These are phyloP conservation scores for Aspergillus thermomutatus DNA, from an alignment of 2,329 filamentous ascomycete genomes.

Conservation along the genomic window DNA sequence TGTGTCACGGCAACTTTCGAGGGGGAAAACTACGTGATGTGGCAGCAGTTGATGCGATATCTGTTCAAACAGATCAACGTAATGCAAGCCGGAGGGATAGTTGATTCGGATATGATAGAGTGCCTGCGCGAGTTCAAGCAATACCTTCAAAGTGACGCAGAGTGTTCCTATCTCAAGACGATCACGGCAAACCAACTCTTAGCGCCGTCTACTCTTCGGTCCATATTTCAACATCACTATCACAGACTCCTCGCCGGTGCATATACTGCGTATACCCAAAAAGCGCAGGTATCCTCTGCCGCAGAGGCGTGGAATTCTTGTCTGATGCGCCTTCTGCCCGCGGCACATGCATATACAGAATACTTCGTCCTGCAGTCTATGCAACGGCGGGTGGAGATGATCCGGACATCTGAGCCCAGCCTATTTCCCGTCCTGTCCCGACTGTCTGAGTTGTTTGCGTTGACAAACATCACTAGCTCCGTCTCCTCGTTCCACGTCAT, in stretches of 20 bases:
- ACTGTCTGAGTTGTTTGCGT: slow-evolving; percentile 1
- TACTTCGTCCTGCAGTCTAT: slow-evolving; percentile 1
- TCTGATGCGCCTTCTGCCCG: slow-evolving; percentile 1
- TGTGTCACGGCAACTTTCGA: slow-evolving; percentile 5
- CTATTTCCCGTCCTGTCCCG: neutral
- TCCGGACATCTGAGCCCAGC: neutral
- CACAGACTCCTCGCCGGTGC: neutral
- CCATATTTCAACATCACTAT: neutral
- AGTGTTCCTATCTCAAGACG: neutral
- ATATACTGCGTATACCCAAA: neutral
- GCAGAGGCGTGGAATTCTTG: slow-evolving; percentile 4
- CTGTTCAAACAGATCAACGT: slow-evolving; percentile 3
- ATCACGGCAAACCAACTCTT: neutral
- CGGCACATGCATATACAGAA: slow-evolving; percentile 1
- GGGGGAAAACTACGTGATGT: slow-evolving; percentile 6
- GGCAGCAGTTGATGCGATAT: slow-evolving; percentile 4
- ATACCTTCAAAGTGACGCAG: neutral
- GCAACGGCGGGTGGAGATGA: neutral
- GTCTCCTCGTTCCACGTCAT: neutral
- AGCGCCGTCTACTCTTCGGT: neutral
- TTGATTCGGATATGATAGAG: neutral
- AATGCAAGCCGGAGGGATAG: neutral
- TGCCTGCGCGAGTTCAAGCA: neutral
- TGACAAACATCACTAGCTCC: slow-evolving; percentile 1
- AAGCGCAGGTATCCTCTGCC: neutral